Conservation (phyloP, 257 asterid species). For the Solanum paucissectum region DNA sequence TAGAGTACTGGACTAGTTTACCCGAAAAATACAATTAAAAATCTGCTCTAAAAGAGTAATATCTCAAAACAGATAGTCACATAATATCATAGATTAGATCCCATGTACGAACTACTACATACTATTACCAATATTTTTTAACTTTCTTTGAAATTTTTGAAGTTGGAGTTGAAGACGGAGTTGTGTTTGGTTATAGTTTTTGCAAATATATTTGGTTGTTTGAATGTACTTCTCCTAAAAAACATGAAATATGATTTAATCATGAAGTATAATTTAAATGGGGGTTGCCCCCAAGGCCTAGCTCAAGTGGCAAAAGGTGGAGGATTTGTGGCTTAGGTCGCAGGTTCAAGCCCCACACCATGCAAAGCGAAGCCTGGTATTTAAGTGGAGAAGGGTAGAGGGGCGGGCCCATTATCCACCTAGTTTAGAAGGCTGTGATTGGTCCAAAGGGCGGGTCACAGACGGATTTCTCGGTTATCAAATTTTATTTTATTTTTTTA, state of each 20-base stretch:
- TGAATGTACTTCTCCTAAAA: background rate
- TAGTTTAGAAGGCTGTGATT: too few species aligned
- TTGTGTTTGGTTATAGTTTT: background rate
- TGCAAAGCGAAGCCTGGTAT: too few species aligned
- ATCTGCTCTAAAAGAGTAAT: background rate
- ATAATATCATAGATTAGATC: background rate
- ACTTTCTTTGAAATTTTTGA: background rate
- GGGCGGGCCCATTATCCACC: too few species aligned
- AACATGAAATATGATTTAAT: background rate
- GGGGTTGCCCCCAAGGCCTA: background rate
- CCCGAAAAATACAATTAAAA: background rate
- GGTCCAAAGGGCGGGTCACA: too few species aligned
- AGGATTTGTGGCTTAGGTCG: too few species aligned
- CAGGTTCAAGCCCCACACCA: too few species aligned
- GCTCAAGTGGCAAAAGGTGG: too few species aligned
- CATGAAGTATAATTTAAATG: background rate
- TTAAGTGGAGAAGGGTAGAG: too few species aligned
- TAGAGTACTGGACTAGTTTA: background rate
- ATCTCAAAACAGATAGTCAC: background rate
- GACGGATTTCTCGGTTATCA: too few species aligned
- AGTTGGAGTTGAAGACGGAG: background rate
- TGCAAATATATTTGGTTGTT: background rate
- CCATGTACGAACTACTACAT: background rate
- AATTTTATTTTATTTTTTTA: background rate
- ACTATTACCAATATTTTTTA: background rate